Evolutionary conservation across 208 protist genomes (phyloP), one percentile per base, ranked within the genome.

Genomic region (Angomonas ambiguus): DNA sequence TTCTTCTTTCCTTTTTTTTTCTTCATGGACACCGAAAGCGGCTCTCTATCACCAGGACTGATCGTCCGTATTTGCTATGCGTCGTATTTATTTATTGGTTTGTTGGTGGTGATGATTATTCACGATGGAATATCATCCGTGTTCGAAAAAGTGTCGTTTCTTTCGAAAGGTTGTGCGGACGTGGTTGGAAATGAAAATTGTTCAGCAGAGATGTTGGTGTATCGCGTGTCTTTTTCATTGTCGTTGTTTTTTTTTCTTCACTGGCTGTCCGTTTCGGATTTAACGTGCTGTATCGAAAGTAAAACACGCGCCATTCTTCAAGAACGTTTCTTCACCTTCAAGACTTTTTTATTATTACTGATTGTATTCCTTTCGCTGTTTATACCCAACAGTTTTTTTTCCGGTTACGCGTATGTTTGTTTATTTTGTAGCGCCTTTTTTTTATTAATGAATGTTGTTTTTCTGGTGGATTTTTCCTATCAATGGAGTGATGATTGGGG

Each of bases 391-490:
- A 60, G 61, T 49, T 96, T 96, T 64, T 96, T 96, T 62, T 64
- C 69, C 13, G 35, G 60, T 1, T 96, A 95, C 74, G 90, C 86
- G 27, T 93, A 92, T 53, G 35, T 91, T 1, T 94, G 87, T 69
- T 67, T 97, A n/a, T 74, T 94, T 67, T 69, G 74, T 22, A 91
- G 85, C 18, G 89, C 74, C 20, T 13, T 95, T 11, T 97, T 95
- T 65, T 70, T 97, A 0, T 35, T 97, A 35, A 78, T 96, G 65
- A 94, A 95, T 65, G 78, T 98, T n/a, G 55, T 98, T 20, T 85
- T 97, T 33, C 76, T 98, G 5, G 90, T 98, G 25, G 96, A 98
- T 57, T 98, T 97, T 67, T 85, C 87, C 32, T 97, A 97, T 74
- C 69, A 85, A 35, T 97, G 95, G 83, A 97, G 86, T 69, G 94